These are phyloP conservation scores for Bipolaris zeicola DNA, from an alignment of 2,329 filamentous ascomycete species.

Conservation along the genomic window DNA sequence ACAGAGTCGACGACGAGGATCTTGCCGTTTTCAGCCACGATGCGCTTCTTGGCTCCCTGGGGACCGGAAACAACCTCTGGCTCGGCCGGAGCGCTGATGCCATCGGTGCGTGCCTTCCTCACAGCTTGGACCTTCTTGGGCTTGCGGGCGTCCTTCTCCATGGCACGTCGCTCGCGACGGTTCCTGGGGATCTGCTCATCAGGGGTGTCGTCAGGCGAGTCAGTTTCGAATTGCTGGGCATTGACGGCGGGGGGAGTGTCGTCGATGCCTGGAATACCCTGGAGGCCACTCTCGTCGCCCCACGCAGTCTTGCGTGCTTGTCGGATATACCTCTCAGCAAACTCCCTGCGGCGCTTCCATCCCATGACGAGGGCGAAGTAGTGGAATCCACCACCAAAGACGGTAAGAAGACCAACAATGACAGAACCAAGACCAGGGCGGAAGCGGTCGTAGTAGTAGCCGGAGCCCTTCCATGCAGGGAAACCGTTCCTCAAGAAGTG, in stretches of 20 bases:
- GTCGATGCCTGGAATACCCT: constrained; percentile 66
- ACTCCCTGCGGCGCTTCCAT: constrained; percentile 89
- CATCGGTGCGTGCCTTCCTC: constrained; percentile 61
- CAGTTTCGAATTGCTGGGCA: constrained; percentile 38
- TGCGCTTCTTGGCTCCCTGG: constrained; percentile 80
- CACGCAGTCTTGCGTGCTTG: constrained; percentile 87
- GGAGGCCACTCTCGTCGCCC: constrained; percentile 76
- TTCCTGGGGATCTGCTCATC: constrained; percentile 68
- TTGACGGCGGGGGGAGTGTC: constrained; percentile 46
- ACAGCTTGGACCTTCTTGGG: constrained; percentile 57
- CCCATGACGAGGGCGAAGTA: constrained; percentile 84
- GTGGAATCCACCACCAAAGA: constrained; percentile 83
- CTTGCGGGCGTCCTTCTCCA: constrained; percentile 82
- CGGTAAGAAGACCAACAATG: constrained; percentile 77
- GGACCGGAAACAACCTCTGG: constrained; percentile 61
- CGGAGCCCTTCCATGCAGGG: constrained; percentile 93
- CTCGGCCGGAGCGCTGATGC: constrained; percentile 62
- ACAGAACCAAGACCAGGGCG: constrained; percentile 88
- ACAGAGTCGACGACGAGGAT: constrained; percentile 88
- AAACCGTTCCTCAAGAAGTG: constrained; percentile 93
- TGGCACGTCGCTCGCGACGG: constrained; percentile 83
- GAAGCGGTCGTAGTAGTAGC: constrained; percentile 97
- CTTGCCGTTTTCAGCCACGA: constrained; percentile 94
- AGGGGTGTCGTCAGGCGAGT: constrained; percentile 37
- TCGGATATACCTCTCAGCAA: constrained; percentile 88